Base-by-base conservation (phyloP, 1,139 yeast genomes). In the Protomyces lactucae-debilis region DNA sequence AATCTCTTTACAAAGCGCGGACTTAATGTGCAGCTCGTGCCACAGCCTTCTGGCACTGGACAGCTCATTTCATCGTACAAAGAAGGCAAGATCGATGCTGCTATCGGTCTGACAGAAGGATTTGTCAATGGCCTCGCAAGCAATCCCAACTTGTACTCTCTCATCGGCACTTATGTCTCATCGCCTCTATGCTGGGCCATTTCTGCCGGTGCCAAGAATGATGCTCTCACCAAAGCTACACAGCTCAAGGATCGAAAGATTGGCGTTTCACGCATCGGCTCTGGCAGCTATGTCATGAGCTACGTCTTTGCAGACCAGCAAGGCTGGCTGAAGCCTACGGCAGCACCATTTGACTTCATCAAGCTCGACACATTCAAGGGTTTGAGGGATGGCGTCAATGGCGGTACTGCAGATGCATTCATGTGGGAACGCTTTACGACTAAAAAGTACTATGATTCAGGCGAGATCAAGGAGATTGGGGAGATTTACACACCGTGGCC, bases 391-490 rank as follows among this genome's bases (percentile, higher is more conserved):
- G 85, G 92, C 1, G 97, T 90, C 51, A 89, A 89, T 75, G 76
- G 77, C 68, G 80, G 76, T 10, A 74, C 76, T 43, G 80, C 87
- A 57, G 97, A 91, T 73, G 95, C 95, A 0, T 91, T 91, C 75
- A 88, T 91, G 96, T 91, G 97, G 97, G 97, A 91, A 72, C 83
- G 88, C 74, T 91, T 90, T 77, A 91, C 97, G 4, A 84, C 92
- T 55, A 91, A 90, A 73, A 85, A 83, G 74, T 91, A 88, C 76
- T 89, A 88, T 73, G 96, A 89, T 72, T 81, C 77, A 66, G 81
- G 83, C 16, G 97, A 90, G 71, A 85, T 91, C 76, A 88, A 87
- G 74, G 80, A 83, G 70, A 85, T 91, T 68, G 97, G 97, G 10
- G 89, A 87, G 70, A 89, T 91, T 64, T 88, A 87, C 75, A 91